A percentile compares a stretch with the other conserved stretches of the same genome.
phyloP scores from a whole-genome alignment of 1,284 basidiomycete genomes.

The Pholiota adiposa region DNA sequence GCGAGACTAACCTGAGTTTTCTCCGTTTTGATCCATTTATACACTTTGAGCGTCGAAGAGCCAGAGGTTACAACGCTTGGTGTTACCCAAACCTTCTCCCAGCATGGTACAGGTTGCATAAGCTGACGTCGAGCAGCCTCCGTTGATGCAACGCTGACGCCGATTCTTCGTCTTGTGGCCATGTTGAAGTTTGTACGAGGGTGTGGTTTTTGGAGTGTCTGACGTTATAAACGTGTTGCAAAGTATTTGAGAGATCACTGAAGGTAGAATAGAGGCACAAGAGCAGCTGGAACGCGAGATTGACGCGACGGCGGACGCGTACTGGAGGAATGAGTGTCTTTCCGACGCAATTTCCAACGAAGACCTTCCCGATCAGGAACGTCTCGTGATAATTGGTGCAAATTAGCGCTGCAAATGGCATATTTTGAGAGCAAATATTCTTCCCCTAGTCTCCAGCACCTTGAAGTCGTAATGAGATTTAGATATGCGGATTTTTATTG shows the following conservation, averaged over 20 bases:
- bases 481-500: not conserved
- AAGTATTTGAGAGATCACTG: too few species aligned
- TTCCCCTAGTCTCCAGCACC: too few species aligned
- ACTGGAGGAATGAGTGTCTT: not conserved
- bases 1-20: constrained; percentile 60
- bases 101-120: constrained; percentile 80
- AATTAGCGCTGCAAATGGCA: not conserved
- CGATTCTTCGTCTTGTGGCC: constrained; percentile 74
- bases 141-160: constrained; percentile 72
- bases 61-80: constrained; percentile 56
- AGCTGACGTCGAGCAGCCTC: constrained; percentile 79
- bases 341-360: not conserved
- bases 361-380: not conserved
- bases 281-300: not conserved
- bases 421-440: not conserved
- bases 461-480: too few species aligned
- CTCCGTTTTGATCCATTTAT: constrained; percentile 77
- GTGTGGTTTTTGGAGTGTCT: not conserved
- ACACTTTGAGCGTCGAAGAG: constrained; percentile 61
- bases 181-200: constrained; percentile 38
- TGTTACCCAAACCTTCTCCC: constrained; percentile 73
- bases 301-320: not conserved
- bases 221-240: not conserved
- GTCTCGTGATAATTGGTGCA: not conserved
- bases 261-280: not conserved